Base-by-base conservation (phyloP, 192 early-diverging fungal species). In the Podochytrium sp. region DNA sequence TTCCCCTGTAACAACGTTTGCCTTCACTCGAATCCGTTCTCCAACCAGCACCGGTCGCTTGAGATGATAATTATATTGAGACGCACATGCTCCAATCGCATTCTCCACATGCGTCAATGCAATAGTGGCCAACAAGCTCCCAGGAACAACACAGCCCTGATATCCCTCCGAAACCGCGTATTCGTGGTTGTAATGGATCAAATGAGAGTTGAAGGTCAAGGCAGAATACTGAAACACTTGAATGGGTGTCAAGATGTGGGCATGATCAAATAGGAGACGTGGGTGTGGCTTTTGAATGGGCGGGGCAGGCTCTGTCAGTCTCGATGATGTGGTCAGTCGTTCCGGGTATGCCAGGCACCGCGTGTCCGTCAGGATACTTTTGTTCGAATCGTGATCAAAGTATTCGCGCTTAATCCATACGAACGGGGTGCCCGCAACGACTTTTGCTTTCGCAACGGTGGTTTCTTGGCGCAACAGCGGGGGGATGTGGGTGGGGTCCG, bases 171-270 rank as follows among this genome's bases (percentile, higher is more conserved):
- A 7, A 7, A 51, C 6, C 16, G 92, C 86, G 65, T 95, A 94
- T 7, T 73, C 61, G 20, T 84, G 79, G 71, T 97, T 92, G 79
- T 92, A 97, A 73, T 97, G 95, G 53, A 97, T 94, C 33, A 86
- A 84, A 76, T 97, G 94, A 53, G 87, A 88, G 77, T 97, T 97
- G 83, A 93, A 97, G 2, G 92, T 92, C 78, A 96, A 66, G 32
- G 95, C 93, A 30, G 94, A 96, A 79, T 92, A 97, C 35, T 93
- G 80, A 78, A 97, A 97, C 35, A 94, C 77, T 23, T 88, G 85
- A 37, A 94, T 87, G 34, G 90, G 78, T 10, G 86, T 88, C 7
- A 61, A 4, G 14, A 7, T 57, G 32, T 57, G 55, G 32, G 10
- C n/a, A n/a, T n/a, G n/a, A n/a, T n/a, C n/a, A n/a, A n/a, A n/a